phyloP scores from a whole-genome alignment of 176 grass and related monocot species.

The Aechmea fasciata region DNA sequence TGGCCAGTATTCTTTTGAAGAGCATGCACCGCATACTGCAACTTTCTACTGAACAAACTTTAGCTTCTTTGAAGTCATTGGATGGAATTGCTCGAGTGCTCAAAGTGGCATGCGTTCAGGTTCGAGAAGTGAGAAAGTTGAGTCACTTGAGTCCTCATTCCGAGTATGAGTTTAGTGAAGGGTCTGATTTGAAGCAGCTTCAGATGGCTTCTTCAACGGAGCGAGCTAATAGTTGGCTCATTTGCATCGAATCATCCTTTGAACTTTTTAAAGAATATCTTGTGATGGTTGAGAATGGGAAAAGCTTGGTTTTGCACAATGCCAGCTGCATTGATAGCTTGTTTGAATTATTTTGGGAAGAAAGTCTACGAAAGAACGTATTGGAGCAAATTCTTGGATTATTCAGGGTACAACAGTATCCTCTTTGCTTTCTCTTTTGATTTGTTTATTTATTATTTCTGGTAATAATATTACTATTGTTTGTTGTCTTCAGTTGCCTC shows the following conservation, averaged over 20 bases:
- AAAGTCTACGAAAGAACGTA: constrained; percentile 59
- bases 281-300: constrained; percentile 62
- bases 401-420: constrained; percentile 56
- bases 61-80: constrained; percentile 70
- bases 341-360: constrained; percentile 91
- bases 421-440: constrained; percentile 13
- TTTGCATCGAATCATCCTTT: constrained; percentile 73
- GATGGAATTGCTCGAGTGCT: constrained; percentile 62
- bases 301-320: constrained; percentile 59
- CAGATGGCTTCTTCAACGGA: constrained; percentile 26
- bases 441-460: constrained; percentile 19
- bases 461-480: constrained; percentile 29
- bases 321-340: constrained; percentile 63
- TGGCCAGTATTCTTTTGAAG: constrained; percentile 63
- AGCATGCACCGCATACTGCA: constrained; percentile 79
- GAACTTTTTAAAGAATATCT: constrained; percentile 78
- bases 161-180: constrained; percentile 30
- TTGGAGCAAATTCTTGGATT: constrained; percentile 83
- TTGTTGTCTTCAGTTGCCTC: constrained; percentile 46
- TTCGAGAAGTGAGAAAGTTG: constrained; percentile 58
- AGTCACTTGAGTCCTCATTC: constrained; percentile 18
- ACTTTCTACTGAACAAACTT: constrained; percentile 65
- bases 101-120: constrained; percentile 67
- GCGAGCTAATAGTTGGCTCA: constrained; percentile 29
- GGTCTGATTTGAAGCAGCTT: constrained; percentile 20